phyloP scores from a whole-genome alignment of 495 filamentous ascomycete genomes.

The Xylaria intraflava region DNA sequence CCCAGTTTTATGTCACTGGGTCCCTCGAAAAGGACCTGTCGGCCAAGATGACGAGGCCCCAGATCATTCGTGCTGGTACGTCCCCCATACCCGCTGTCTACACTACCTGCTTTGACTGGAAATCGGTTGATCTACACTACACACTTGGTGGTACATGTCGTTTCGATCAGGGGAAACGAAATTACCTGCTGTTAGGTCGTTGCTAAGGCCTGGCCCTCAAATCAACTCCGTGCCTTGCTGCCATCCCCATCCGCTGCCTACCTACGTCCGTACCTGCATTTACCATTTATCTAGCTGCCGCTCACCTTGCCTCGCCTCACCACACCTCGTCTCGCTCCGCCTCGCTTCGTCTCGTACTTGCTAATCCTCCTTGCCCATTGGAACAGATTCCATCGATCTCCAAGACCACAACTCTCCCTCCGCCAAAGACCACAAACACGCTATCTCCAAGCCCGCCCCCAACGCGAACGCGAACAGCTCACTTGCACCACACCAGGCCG shows the following conservation, averaged over 20 bases:
- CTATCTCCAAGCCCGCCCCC: constrained; percentile 25
- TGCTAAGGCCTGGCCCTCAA: constrained; percentile 17
- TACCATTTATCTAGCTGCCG: constrained; percentile 4
- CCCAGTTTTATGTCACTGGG: constrained; percentile 19
- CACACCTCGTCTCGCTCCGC: constrained; percentile 11
- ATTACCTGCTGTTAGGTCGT: background rate
- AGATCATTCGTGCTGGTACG: constrained; percentile 73
- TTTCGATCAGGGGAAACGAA: constrained; percentile 11
- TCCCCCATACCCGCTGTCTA: background rate
- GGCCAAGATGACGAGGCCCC: constrained; percentile 62
- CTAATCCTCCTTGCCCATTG: constrained; percentile 18
- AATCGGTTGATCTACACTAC: constrained; percentile 15
- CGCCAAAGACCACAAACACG: constrained; percentile 61
- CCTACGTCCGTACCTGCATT: background rate
- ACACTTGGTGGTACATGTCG: background rate
- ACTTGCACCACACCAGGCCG: constrained; percentile 75
- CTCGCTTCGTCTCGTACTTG: constrained; percentile 13
- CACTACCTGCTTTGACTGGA: background rate
- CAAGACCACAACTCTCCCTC: constrained; percentile 78
- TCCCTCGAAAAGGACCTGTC: constrained; percentile 11
- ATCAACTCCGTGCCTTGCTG: background rate
- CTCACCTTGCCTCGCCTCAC: constrained; percentile 16
- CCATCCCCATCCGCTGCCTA: background rate
- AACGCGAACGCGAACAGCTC: constrained; percentile 43
- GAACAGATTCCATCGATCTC: constrained; percentile 86